Evolutionary conservation across 345 rosid species (phyloP).

Genomic region (Litchi chinensis): DNA sequence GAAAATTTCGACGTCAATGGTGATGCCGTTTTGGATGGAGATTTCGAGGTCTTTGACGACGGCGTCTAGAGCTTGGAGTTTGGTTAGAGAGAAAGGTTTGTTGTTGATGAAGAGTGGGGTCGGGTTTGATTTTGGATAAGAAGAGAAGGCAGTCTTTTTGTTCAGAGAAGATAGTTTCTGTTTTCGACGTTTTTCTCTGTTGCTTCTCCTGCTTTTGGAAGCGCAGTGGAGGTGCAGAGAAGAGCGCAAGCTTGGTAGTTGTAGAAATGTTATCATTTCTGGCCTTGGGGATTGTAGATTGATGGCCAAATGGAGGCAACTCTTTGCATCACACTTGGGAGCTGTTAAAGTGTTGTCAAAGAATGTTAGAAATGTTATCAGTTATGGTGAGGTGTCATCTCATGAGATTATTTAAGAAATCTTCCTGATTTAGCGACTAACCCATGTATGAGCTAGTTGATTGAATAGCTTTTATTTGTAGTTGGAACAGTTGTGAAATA

Average conservation of each 20-base stretch:
- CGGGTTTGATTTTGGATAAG: slow-evolving; percentile 50
- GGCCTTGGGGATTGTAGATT: background rate
- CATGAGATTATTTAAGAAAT: too few relatives aligned
- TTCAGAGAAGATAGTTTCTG: slow-evolving; percentile 22
- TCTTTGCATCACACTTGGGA: too few relatives aligned
- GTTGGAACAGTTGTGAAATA: too few relatives aligned
- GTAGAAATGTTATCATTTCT: slow-evolving; percentile 39
- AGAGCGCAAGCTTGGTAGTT: slow-evolving; percentile 22
- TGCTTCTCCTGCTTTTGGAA: slow-evolving; percentile 39
- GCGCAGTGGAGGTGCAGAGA: slow-evolving; percentile 27
- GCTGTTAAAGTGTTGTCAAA: too few relatives aligned
- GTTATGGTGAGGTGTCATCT: too few relatives aligned
- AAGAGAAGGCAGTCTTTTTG: slow-evolving; percentile 26
- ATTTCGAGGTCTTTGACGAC: slow-evolving; percentile 60
- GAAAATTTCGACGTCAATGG: slow-evolving; percentile 56
- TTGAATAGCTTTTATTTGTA: too few relatives aligned
- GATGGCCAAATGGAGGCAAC: too few relatives aligned
- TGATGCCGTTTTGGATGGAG: slow-evolving; percentile 54
- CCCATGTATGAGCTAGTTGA: too few relatives aligned
- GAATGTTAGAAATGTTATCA: too few relatives aligned
- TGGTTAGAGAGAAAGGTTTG: slow-evolving; percentile 39
- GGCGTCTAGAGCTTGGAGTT: slow-evolving; percentile 60
- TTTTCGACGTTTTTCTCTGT: slow-evolving; percentile 33
- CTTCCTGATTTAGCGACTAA: too few relatives aligned
- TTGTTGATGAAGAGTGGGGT: slow-evolving; percentile 52